phyloP scores from a whole-genome alignment of 495 filamentous ascomycete species.

The Daldinia decipiens region DNA sequence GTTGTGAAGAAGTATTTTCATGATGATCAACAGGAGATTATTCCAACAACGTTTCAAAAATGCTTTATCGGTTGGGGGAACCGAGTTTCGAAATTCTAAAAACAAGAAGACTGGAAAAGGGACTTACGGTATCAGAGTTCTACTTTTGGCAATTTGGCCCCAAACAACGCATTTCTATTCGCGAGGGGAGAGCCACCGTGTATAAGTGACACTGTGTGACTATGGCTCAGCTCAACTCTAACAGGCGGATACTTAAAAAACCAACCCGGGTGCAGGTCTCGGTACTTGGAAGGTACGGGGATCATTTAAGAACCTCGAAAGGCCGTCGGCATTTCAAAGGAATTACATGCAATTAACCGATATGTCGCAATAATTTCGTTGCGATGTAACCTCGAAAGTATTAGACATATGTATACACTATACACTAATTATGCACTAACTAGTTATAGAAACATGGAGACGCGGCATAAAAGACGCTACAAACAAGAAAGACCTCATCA shows the following conservation, averaged over 20 bases:
- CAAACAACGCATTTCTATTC: slow-evolving; percentile 33
- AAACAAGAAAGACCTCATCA: not conserved
- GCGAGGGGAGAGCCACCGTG: slow-evolving; percentile 6
- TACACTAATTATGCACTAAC: too few species aligned
- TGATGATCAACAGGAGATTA: slow-evolving; percentile 19
- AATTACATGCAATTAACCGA: slow-evolving; percentile 12
- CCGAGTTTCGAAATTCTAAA: slow-evolving; percentile 19
- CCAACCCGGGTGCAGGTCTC: not conserved
- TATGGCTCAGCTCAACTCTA: slow-evolving; percentile 10
- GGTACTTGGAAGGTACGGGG: slow-evolving; percentile 1
- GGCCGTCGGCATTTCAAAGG: not conserved
- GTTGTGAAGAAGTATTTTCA: slow-evolving; percentile 1
- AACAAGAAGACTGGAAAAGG: slow-evolving; percentile 7
- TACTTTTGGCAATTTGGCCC: slow-evolving; percentile 33
- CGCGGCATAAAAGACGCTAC: not conserved
- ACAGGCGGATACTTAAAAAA: not conserved
- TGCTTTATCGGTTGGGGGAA: slow-evolving; percentile 13
- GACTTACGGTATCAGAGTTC: slow-evolving; percentile 18
- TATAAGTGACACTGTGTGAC: slow-evolving; percentile 22
- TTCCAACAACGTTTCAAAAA: slow-evolving; percentile 34
- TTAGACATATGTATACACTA: not conserved
- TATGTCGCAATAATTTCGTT: not conserved
- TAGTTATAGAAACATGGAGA: too few species aligned
- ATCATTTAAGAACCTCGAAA: not conserved
- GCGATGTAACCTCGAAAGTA: slow-evolving; percentile 11